Percentiles rank a stretch among this genome's conserved stretches.
Conservation (phyloP, 1,284 basidiomycete genomes). For the Caloboletus firmus region DNA sequence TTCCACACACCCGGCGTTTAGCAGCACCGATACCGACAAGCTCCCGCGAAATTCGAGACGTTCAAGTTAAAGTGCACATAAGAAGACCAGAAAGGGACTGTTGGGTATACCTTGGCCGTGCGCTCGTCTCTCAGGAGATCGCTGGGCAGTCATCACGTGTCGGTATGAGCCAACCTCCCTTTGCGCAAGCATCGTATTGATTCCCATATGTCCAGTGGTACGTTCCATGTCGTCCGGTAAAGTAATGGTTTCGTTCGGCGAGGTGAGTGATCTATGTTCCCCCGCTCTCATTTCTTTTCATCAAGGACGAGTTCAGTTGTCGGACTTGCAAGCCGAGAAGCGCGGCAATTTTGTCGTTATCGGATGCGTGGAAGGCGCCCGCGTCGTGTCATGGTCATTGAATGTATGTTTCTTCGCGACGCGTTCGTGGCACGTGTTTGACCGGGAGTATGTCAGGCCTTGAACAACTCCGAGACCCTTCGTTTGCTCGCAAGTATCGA, state of each 20-base stretch:
- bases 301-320: constrained; percentile 43
- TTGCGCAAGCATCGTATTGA: constrained; percentile 10
- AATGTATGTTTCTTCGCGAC: constrained; percentile 49
- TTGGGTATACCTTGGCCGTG: constrained; percentile 79
- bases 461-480: constrained; percentile 77
- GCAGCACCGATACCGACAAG: constrained; percentile 29
- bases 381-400: constrained; percentile 80
- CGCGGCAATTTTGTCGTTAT: constrained; percentile 82
- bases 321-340: constrained; percentile 77
- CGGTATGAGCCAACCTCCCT: constrained; percentile 47
- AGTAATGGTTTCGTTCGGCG: constrained; percentile 65
- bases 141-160: constrained; percentile 71
- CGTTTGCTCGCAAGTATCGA: constrained; percentile 77
- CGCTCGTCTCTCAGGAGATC: constrained; percentile 68
- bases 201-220: constrained; percentile 51
- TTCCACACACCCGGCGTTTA: constrained; percentile 12
- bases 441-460: constrained; percentile 46
- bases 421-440: constrained; percentile 6
- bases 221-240: constrained; percentile 65
- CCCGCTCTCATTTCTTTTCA: constrained; percentile 5
- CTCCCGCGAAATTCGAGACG: constrained; percentile 64
- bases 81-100: constrained; percentile 72
- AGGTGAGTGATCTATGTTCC: constrained; percentile 58
- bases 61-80: constrained; percentile 81
- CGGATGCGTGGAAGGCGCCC: constrained; percentile 66